Conservation (phyloP, 2,329 filamentous ascomycete genomes). For the Neofusicoccum sp. region DNA sequence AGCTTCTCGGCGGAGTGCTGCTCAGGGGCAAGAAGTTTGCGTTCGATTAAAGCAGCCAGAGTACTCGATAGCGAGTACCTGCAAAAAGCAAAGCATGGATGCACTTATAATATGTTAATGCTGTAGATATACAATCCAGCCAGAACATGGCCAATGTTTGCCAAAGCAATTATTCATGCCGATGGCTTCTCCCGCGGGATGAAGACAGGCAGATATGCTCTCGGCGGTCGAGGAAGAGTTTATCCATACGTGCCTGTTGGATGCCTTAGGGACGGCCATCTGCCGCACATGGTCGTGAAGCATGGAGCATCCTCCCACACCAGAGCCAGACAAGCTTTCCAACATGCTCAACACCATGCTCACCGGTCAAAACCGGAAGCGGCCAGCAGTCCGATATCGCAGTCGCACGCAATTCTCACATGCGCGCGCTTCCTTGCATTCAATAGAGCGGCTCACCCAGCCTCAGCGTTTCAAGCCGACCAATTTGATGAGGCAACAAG, state of each 20-base stretch:
- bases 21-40: slow-evolving; percentile 47
- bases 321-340: background rate
- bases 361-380: background rate
- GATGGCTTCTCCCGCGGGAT: no score
- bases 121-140: background rate
- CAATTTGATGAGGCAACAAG: background rate
- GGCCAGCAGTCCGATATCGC: background rate
- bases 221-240: background rate
- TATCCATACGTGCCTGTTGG: background rate
- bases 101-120: no score
- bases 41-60: slow-evolving; percentile 32
- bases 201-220: background rate
- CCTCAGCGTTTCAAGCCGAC: background rate
- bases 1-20: slow-evolving; percentile 55
- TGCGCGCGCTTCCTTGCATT: background rate
- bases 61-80: background rate
- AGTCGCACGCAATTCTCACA: background rate
- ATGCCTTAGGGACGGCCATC: background rate
- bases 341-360: background rate
- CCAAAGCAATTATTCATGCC: no score
- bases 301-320: background rate
- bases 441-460: background rate
- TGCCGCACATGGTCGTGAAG: background rate
- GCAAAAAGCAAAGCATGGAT: background rate
- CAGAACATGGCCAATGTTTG: no score